Percentiles rank a stretch among this genome's conserved stretches.
Evolutionary conservation across 495 filamentous ascomycete species (phyloP).

Genomic region (Chaetomium tenue): DNA sequence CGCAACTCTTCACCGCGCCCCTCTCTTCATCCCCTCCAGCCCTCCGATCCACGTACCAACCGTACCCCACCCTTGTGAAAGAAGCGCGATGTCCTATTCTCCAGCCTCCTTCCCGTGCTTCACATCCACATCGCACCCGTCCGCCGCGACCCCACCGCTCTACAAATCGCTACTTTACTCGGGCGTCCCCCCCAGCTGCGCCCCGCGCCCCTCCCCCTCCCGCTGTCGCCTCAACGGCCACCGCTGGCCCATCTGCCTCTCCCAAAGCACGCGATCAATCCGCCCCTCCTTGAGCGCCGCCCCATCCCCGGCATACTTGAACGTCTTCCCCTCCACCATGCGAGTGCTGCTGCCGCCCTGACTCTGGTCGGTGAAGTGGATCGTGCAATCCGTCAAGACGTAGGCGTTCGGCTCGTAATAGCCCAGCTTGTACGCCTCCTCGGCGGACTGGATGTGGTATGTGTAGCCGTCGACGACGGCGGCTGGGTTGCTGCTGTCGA

Average conservation of each 20-base stretch:
- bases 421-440: constrained; percentile 1
- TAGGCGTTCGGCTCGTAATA: constrained; percentile 18
- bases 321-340: constrained; percentile 2
- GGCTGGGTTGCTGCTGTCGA: neutral
- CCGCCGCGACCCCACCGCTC: too few relatives aligned
- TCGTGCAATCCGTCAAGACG: neutral
- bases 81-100: too few relatives aligned
- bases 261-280: constrained; percentile 10
- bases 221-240: neutral
- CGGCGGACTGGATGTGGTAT: neutral
- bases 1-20: too few relatives aligned
- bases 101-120: too few relatives aligned
- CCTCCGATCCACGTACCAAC: too few relatives aligned
- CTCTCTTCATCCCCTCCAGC: too few relatives aligned
- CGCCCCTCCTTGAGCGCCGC: neutral
- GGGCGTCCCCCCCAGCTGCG: too few relatives aligned
- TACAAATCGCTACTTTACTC: too few relatives aligned
- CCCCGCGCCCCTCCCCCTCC: too few relatives aligned
- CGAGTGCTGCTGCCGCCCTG: too few relatives aligned
- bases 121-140: too few relatives aligned
- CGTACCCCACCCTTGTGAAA: too few relatives aligned
- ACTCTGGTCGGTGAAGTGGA: neutral
- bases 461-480: neutral
- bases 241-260: constrained; percentile 8
- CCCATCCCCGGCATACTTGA: constrained; percentile 12